These are phyloP conservation scores for Verticillium nubilum DNA, from an alignment of 2,329 filamentous ascomycete species.

Conservation along the genomic window DNA sequence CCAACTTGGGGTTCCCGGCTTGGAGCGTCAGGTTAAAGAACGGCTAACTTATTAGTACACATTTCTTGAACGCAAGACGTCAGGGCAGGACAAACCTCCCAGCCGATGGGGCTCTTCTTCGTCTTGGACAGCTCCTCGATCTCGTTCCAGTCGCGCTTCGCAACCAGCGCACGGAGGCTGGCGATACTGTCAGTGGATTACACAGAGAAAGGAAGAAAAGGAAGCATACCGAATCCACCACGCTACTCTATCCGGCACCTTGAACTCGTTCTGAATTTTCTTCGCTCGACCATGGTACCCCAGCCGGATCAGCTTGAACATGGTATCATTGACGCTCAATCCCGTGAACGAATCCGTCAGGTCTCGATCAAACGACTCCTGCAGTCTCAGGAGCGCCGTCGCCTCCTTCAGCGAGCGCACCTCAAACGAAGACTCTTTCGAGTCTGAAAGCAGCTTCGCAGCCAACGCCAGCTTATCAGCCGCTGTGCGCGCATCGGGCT, in stretches of 20 bases:
- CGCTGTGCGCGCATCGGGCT: conserved; percentile 63
- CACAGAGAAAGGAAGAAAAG: neutral
- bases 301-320: conserved; percentile 78
- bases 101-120: conserved; percentile 88
- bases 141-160: conserved; percentile 86
- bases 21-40: conserved; percentile 87
- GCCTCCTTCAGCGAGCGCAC: conserved; percentile 75
- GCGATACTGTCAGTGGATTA: neutral
- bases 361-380: conserved; percentile 83
- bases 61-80: neutral
- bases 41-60: conserved; percentile 44
- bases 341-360: conserved; percentile 73
- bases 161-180: conserved; percentile 80
- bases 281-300: conserved; percentile 81
- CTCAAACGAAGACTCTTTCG: conserved; percentile 72
- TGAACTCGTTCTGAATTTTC: conserved; percentile 89
- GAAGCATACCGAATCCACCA: conserved; percentile 68
- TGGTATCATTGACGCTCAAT: conserved; percentile 82
- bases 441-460: conserved; percentile 75
- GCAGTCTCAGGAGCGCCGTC: conserved; percentile 71
- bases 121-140: conserved; percentile 77
- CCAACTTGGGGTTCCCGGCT: conserved; percentile 85
- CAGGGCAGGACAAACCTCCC: conserved; percentile 63
- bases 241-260: conserved; percentile 81
- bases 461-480: conserved; percentile 87